phyloP scores from a whole-genome alignment of 306 rosid species.

The Medicago arabica region DNA sequence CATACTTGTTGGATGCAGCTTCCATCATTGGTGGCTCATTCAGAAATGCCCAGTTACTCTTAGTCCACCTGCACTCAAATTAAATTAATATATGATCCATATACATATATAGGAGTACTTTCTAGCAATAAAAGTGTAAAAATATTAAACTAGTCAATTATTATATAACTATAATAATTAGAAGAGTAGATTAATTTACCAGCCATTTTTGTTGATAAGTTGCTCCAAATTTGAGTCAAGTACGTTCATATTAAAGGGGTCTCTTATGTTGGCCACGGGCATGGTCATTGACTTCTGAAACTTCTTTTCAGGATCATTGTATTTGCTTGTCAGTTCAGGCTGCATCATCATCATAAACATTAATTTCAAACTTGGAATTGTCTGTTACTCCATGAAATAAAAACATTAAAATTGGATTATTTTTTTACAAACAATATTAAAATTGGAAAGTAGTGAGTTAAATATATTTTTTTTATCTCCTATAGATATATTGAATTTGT shows the following conservation, averaged over 20 bases:
- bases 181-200: conserved; percentile 47
- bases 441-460: too few relatives aligned
- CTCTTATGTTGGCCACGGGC: conserved; percentile 32
- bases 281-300: conserved; percentile 47
- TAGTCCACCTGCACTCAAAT: conserved; percentile 75
- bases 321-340: conserved; percentile 6
- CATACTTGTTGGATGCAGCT: conserved; percentile 55
- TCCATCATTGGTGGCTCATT: conserved; percentile 75
- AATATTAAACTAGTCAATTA: background rate
- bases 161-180: too few relatives aligned
- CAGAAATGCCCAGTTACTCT: conserved; percentile 90
- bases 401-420: too few relatives aligned
- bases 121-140: background rate
- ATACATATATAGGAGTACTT: background rate
- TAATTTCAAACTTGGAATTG: too few relatives aligned
- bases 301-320: conserved; percentile 34
- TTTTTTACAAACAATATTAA: too few relatives aligned
- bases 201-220: conserved; percentile 57
- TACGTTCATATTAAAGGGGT: conserved; percentile 22
- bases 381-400: too few relatives aligned
- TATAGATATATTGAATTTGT: too few relatives aligned
- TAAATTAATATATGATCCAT: background rate
- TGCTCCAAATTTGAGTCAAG: conserved; percentile 53
- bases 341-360: background rate
- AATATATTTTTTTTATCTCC: too few relatives aligned